Evolutionary conservation across 139 green algal genomes (phyloP).

Genomic region (Chlorella sp.): DNA sequence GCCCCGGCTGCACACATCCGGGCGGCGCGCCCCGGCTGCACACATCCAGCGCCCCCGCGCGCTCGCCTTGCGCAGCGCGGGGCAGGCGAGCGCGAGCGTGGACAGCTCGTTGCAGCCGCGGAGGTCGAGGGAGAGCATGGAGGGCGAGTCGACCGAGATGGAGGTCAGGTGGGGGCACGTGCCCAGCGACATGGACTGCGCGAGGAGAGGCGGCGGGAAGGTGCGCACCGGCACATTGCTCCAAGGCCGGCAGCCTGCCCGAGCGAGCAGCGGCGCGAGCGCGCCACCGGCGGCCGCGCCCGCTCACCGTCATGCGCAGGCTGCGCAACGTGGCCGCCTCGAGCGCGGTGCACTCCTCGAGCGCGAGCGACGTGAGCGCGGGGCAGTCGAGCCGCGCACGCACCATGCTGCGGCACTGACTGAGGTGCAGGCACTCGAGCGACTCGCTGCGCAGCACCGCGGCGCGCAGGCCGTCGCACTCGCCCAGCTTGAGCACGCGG

Average conservation of each 20-base stretch:
- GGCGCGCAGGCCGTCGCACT: conserved; percentile 44
- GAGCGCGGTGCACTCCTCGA: conserved; percentile 44
- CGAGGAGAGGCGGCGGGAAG: neutral
- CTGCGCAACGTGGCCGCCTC: conserved; percentile 1
- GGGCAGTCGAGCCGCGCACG: conserved; percentile 6
- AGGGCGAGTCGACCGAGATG: conserved; percentile 21
- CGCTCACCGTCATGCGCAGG: conserved; percentile 7
- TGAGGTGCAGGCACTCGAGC: conserved; percentile 33
- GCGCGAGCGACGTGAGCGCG: conserved; percentile 4
- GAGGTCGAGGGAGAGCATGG: conserved; percentile 9
- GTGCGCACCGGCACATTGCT: too few species aligned
- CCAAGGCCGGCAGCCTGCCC: too few species aligned
- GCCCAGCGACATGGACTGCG: conserved; percentile 23
- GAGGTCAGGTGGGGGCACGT: conserved; percentile 33
- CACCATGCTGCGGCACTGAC: conserved; percentile 28
- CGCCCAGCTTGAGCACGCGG: conserved; percentile 43
- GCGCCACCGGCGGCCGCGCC: too few species aligned
- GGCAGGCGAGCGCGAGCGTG: conserved; percentile 32
- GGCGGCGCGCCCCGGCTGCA: too few species aligned
- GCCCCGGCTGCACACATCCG: too few species aligned
- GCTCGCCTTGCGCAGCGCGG: conserved; percentile 9
- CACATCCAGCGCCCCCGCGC: too few species aligned
- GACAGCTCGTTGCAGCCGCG: conserved; percentile 26
- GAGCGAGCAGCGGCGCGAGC: too few species aligned
- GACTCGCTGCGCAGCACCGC: conserved; percentile 27